These are phyloP conservation scores for Amaranthus hypochondriacus DNA, from an alignment of 148 eudicot species.

Conservation along the genomic window DNA sequence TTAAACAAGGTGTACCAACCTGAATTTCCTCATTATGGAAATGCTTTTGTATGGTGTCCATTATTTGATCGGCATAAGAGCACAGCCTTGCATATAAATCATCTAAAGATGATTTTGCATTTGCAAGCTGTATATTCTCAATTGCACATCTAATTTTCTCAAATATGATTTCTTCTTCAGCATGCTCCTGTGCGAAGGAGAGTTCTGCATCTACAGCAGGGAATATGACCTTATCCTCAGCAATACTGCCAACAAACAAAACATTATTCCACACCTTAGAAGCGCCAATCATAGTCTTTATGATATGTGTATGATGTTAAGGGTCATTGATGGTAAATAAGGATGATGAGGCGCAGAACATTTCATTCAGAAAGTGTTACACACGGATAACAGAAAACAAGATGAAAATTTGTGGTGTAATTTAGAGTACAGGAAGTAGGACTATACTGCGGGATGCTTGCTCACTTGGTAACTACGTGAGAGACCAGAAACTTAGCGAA, in stretches of 20 bases:
- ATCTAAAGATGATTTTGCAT: constrained; percentile 66
- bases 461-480: too few species aligned
- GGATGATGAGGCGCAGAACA: not conserved
- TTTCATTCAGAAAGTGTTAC: not conserved
- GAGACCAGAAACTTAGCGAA: too few species aligned
- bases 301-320: not conserved
- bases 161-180: constrained; percentile 87
- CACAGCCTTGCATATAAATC: constrained; percentile 68
- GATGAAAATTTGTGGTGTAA: not conserved
- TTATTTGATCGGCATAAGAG: constrained; percentile 82
- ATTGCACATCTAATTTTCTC: constrained; percentile 82
- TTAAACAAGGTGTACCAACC: constrained; percentile 39
- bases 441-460: too few species aligned
- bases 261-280: constrained; percentile 16
- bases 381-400: not conserved
- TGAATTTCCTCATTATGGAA: constrained; percentile 81
- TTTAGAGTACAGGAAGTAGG: not conserved
- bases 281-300: not conserved
- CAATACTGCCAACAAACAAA: constrained; percentile 67
- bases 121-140: constrained; percentile 73
- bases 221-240: constrained; percentile 94
- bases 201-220: constrained; percentile 93
- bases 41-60: constrained; percentile 78
- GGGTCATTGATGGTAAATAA: not conserved
- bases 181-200: constrained; percentile 91